These are phyloP conservation scores for Laguncularia racemosa DNA, from an alignment of 345 rosid genomes.

Conservation along the genomic window DNA sequence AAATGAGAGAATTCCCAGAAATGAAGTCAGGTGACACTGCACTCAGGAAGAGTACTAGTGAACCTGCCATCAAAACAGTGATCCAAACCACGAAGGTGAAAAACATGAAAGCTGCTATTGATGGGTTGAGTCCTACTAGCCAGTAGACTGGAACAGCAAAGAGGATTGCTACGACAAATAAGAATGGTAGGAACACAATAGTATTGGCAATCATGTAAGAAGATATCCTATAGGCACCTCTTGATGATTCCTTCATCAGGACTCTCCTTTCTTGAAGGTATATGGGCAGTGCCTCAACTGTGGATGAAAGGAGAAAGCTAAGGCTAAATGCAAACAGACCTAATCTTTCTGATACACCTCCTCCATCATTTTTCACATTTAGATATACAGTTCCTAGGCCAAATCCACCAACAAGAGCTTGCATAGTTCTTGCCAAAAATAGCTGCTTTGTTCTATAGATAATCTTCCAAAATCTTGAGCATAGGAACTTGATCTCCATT, in stretches of 20 bases:
- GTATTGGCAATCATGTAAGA: slow-evolving; percentile 89
- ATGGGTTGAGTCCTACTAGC: slow-evolving; percentile 82
- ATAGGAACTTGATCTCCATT: slow-evolving; percentile 50
- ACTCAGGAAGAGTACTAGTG: slow-evolving; percentile 67
- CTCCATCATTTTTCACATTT: slow-evolving; percentile 47
- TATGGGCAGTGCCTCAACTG: slow-evolving; percentile 90
- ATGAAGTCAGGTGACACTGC: slow-evolving; percentile 81
- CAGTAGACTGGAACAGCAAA: slow-evolving; percentile 77
- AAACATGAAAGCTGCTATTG: slow-evolving; percentile 48
- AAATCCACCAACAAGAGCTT: slow-evolving; percentile 71
- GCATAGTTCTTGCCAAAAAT: slow-evolving; percentile 78
- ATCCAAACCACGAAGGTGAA: slow-evolving; percentile 75
- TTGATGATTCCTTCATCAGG: slow-evolving; percentile 79
- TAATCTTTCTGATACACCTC: slow-evolving; percentile 60
- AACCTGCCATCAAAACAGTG: slow-evolving; percentile 74
- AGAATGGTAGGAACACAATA: slow-evolving; percentile 63
- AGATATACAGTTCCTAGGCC: slow-evolving; percentile 74
- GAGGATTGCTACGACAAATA: slow-evolving; percentile 57
- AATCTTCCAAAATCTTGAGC: slow-evolving; percentile 76
- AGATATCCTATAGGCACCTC: slow-evolving; percentile 75
- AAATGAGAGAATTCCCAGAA: slow-evolving; percentile 71
- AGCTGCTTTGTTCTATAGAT: slow-evolving; percentile 79
- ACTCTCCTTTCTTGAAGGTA: slow-evolving; percentile 81
- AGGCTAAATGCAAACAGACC: slow-evolving; percentile 86
- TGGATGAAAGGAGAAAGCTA: slow-evolving; percentile 82